Conservation (phyloP, 1,139 yeast species). For the Hyphopichia burtonii region DNA sequence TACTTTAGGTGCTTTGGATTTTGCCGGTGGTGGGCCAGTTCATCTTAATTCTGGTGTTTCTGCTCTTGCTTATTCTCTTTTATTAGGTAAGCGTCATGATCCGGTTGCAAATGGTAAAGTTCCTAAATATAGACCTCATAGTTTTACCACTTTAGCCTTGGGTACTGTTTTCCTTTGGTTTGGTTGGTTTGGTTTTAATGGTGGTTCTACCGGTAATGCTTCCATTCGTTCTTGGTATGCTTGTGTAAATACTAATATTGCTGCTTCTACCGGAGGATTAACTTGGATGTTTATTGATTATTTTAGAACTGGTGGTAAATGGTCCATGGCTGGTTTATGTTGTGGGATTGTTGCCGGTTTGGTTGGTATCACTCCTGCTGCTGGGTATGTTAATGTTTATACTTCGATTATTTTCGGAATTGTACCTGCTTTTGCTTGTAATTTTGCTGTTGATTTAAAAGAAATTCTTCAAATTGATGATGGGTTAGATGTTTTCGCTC, state of each 20-base stretch:
- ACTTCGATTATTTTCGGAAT: constrained; percentile 82
- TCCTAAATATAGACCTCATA: constrained; percentile 90
- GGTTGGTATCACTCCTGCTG: constrained; percentile 96
- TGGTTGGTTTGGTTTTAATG: constrained; percentile 98
- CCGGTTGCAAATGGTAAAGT: constrained; percentile 67
- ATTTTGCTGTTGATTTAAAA: constrained; percentile 83
- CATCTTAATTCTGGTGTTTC: constrained; percentile 94
- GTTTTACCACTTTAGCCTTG: constrained; percentile 83
- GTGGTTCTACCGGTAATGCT: constrained; percentile 94
- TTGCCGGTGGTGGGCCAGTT: constrained; percentile 78
- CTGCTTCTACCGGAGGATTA: constrained; percentile 89
- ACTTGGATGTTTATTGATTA: constrained; percentile 93
- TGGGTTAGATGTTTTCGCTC: constrained; percentile 91
- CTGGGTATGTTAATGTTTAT: constrained; percentile 93
- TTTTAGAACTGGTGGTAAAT: constrained; percentile 83
- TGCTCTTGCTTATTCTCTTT: constrained; percentile 87
- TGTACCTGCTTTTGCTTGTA: constrained; percentile 75
- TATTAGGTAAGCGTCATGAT: constrained; percentile 90
- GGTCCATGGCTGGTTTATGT: constrained; percentile 95
- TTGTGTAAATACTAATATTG: constrained; percentile 84
- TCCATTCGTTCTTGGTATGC: constrained; percentile 93
- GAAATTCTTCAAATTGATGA: constrained; percentile 76
- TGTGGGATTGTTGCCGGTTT: constrained; percentile 92
- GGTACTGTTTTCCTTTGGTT: constrained; percentile 96
- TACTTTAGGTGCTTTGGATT: constrained; percentile 43